Conservation (phyloP, 768 basidiomycete species). For the Amanita rubescens region DNA sequence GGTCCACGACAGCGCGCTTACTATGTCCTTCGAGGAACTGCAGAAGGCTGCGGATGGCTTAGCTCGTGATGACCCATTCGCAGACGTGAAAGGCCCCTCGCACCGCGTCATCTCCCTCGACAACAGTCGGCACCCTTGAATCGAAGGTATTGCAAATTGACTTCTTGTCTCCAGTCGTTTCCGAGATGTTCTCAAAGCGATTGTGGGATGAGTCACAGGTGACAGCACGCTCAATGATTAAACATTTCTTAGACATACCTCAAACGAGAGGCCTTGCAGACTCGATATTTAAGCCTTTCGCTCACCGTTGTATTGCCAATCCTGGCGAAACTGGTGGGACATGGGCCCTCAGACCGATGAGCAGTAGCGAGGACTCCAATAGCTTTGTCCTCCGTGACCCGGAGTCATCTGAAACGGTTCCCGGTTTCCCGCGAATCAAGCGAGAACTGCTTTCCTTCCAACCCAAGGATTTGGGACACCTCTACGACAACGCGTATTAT, state of each 20-base stretch:
- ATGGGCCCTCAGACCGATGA: not conserved
- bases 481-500: not conserved
- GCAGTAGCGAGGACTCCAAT: not conserved
- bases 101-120: not conserved
- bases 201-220: not conserved
- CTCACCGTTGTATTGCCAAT: not conserved
- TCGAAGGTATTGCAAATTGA: not conserved
- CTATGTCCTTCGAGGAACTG: not conserved
- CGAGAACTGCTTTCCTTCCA: not conserved
- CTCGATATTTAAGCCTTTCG: not conserved
- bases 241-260: not conserved
- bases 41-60: not conserved
- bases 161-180: slow-evolving; percentile 16
- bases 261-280: not conserved
- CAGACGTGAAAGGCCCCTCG: not conserved
- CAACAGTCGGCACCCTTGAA: slow-evolving; percentile 1
- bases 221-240: not conserved
- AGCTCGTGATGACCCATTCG: not conserved
- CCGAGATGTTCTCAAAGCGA: slow-evolving; percentile 8
- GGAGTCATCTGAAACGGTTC: not conserved
- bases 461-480: not conserved
- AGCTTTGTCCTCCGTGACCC: not conserved
- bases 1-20: not conserved
- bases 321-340: not conserved
- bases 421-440: not conserved